Evolutionary conservation across 2,329 filamentous ascomycete species (phyloP), one percentile per base, ranked within the genome.

Genomic region (Cladosporium sp.): DNA sequence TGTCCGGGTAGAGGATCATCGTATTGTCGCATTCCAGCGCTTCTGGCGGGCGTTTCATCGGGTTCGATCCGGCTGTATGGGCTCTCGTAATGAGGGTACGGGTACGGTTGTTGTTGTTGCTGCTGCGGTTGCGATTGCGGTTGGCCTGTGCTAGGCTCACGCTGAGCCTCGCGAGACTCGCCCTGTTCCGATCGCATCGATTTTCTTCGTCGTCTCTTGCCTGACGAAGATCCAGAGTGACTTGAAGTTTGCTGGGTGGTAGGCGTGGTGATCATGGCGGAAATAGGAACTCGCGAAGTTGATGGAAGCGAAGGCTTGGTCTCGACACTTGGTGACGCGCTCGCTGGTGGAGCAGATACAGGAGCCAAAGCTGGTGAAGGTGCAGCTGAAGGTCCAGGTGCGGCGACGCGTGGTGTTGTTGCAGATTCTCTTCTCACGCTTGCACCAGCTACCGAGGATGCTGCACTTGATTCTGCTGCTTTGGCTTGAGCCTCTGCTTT

Each of bases 401-500:
- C 29, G 42, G 43, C n/a, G 45, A 38, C 33, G 33, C 41, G 48
- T 30, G 41, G 33, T 20, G 50, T 62, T 11, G 67, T 63, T 43
- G 66, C 65, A 41, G 68, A 66, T 40, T 71, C 69, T 16, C 63
- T 55, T 52, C 72, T 68, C 8, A 67, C 69, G n/a, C 35, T 32
- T 65, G 63, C 32, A 65, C 65, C 38, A 64, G 62, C 49, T 12
- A 53, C 56, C 46, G 69, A 12, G 13, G 39, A 16, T 25, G 39
- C 39, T 11, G 41, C 33, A 30, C 39, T 43, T 38, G 48, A 38
- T 51, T 66, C 69, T 46, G 69, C 67, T 27, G 67, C 70, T 59
- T 70, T 71, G 48, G 68, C 67, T 50, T 73, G 67, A 33, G 69
- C 67, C 56, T 74, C 71, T 49, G 69, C 72, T 53, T 75, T 76